These are phyloP conservation scores for Talaromyces stipitatus DNA, from an alignment of 495 filamentous ascomycete genomes.

Conservation along the genomic window DNA sequence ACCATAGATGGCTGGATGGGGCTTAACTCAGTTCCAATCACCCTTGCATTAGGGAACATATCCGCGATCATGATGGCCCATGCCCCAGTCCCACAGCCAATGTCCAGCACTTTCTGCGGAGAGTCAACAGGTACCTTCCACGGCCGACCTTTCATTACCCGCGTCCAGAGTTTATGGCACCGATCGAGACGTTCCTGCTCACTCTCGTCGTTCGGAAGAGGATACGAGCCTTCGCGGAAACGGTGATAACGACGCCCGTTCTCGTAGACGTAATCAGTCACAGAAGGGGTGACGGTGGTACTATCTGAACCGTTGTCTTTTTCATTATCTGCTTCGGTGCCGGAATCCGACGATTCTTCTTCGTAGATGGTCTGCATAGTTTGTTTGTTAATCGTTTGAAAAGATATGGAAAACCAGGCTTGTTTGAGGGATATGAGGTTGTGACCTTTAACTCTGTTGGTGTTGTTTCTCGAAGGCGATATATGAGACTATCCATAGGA, in stretches of 20 bases:
- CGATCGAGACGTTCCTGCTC: constrained; percentile 63
- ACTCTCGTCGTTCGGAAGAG: constrained; percentile 50
- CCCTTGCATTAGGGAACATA: constrained; percentile 42
- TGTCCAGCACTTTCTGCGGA: constrained; percentile 31
- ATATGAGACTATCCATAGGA: not conserved
- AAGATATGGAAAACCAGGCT: not conserved
- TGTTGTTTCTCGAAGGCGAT: not conserved
- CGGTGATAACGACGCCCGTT: constrained; percentile 57
- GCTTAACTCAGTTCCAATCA: constrained; percentile 59
- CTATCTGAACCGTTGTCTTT: not conserved
- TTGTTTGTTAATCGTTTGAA: not conserved
- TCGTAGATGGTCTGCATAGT: not conserved
- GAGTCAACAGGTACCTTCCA: constrained; percentile 42
- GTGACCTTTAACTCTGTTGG: not conserved
- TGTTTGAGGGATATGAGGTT: not conserved
- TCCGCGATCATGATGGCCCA: constrained; percentile 61
- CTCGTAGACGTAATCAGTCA: constrained; percentile 43
- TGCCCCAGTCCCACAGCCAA: constrained; percentile 51
- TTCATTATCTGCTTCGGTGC: not conserved
- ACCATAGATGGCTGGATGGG: constrained; percentile 42
- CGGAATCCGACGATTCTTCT: not conserved
- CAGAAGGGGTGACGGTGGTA: constrained; percentile 19
- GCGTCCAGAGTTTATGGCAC: constrained; percentile 51
- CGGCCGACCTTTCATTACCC: constrained; percentile 43
- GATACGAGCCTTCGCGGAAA: constrained; percentile 46